Percentiles rank a stretch among this genome's conserved stretches.
phyloP scores from a whole-genome alignment of 805 yeast species.

The Naumovozyma baii region DNA sequence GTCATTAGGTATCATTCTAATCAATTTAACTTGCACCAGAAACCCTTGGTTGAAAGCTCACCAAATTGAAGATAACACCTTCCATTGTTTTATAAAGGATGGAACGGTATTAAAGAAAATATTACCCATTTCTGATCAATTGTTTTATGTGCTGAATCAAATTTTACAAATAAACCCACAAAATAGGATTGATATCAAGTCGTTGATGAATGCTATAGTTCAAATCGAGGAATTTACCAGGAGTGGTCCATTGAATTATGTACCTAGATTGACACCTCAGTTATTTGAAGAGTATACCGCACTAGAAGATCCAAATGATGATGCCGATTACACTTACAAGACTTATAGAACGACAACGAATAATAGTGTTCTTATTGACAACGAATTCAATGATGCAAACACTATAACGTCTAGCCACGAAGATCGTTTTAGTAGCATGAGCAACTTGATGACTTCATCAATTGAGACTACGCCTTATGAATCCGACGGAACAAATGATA shows the following conservation, averaged over 20 bases:
- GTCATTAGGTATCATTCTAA: conserved; percentile 75
- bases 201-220: conserved; percentile 17
- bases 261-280: conserved; percentile 8
- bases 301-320: neutral
- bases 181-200: conserved; percentile 22
- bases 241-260: conserved; percentile 19
- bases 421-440: neutral
- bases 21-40: conserved; percentile 71
- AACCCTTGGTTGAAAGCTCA: conserved; percentile 89
- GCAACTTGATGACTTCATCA: neutral
- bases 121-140: conserved; percentile 60
- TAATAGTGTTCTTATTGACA: too few species aligned
- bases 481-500: neutral
- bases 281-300: neutral
- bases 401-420: neutral
- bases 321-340: neutral
- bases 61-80: conserved; percentile 49
- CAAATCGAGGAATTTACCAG: conserved; percentile 19
- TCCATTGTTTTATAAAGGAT: conserved; percentile 50
- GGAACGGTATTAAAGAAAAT: conserved; percentile 51
- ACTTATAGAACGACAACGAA: neutral
- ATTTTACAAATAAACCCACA: conserved; percentile 30
- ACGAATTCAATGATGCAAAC: neutral
- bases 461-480: conserved; percentile 1
- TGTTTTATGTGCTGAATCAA: conserved; percentile 40